These are phyloP conservation scores for Zasmidium cellare DNA, from an alignment of 2,329 filamentous ascomycete genomes.

Conservation along the genomic window DNA sequence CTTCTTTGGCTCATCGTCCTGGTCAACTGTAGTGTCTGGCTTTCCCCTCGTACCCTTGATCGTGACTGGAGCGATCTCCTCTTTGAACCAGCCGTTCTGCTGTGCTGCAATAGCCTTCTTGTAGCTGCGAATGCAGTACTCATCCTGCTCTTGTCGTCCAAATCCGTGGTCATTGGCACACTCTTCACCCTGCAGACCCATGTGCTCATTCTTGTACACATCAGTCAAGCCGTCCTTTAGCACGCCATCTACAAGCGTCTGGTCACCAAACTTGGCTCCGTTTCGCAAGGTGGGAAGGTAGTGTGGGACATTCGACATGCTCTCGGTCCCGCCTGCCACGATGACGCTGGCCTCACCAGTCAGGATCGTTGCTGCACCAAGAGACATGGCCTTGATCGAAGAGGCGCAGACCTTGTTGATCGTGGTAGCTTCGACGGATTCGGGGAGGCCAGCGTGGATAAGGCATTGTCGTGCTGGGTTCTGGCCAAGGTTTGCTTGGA, in stretches of 20 bases:
- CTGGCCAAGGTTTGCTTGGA: constrained; percentile 93
- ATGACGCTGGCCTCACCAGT: constrained; percentile 91
- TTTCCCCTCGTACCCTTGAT: constrained; percentile 88
- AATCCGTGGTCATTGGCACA: constrained; percentile 83
- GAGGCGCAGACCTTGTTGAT: constrained; percentile 99
- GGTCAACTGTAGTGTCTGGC: constrained; percentile 74
- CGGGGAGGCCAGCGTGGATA: constrained; percentile 79
- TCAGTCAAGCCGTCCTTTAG: constrained; percentile 94
- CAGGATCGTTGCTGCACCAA: constrained; percentile 96
- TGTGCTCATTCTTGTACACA: constrained; percentile 93
- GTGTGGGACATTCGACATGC: constrained; percentile 97
- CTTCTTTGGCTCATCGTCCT: constrained; percentile 96
- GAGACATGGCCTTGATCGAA: constrained; percentile 87
- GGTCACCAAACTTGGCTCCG: constrained; percentile 92
- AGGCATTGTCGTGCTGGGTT: constrained; percentile 95
- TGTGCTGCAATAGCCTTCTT: constrained; percentile 88
- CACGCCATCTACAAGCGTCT: constrained; percentile 84
- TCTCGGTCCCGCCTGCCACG: constrained; percentile 92
- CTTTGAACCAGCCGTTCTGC: constrained; percentile 75
- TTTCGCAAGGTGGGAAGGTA: constrained; percentile 85
- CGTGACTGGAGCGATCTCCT: constrained; percentile 87
- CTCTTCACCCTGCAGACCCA: constrained; percentile 91
- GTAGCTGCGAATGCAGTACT: constrained; percentile 94
- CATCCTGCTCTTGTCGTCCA: constrained; percentile 82
- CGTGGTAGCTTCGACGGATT: constrained; percentile 81